Evolutionary conservation across 345 rosid genomes (phyloP), one percentile per base, ranked within the genome.

Genomic region (Lepidium africanum): DNA sequence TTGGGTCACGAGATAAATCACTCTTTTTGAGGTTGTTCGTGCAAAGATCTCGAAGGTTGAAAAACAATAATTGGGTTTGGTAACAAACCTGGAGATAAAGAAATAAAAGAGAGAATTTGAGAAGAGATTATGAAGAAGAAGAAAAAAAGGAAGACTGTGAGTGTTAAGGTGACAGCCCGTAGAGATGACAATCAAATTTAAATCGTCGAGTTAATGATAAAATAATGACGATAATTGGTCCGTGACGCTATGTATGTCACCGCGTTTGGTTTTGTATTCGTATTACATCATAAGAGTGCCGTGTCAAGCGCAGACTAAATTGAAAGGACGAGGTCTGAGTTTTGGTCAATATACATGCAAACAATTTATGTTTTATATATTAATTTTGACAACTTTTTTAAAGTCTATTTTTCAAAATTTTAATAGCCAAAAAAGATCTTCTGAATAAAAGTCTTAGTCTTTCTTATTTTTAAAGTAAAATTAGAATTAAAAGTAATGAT

Each of bases 251-350:
- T 49, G 9, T 43, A 23, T 27, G 15, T 73, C 37, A 73, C 72
- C 77, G 77, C 38, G 77, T 66, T 47, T 63, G 14, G 16, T 16
- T 40, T 58, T 32, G 5, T 12, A 5, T 9, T 5, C 10, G 32
- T 33, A 53, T 23, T 27, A 27, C 65, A 39, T 50, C 13, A 41
- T 27, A 9, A 56, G 39, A 41, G 72, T 56, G 71, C 76, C 76
- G 71, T 72, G 76, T 72, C 61, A 58, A 57, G 60, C 77, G 77
- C 67, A 73, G 72, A 59, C 77, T 33, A 33, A 33, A 10, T 73
- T 49, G 72, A 73, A 50, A 11, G 39, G 76, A 64, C 71, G 19
- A 56, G 41, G 64, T 72, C 76, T 45, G 15, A 55, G 23, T 21
- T n/a, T 64, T 5, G 36, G 76, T 72, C 71, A 64, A 64, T 51